Percentiles rank a stretch among this genome's conserved stretches.
Evolutionary conservation across 306 rosid species (phyloP).

Genomic region (Cicer yamashitae): DNA sequence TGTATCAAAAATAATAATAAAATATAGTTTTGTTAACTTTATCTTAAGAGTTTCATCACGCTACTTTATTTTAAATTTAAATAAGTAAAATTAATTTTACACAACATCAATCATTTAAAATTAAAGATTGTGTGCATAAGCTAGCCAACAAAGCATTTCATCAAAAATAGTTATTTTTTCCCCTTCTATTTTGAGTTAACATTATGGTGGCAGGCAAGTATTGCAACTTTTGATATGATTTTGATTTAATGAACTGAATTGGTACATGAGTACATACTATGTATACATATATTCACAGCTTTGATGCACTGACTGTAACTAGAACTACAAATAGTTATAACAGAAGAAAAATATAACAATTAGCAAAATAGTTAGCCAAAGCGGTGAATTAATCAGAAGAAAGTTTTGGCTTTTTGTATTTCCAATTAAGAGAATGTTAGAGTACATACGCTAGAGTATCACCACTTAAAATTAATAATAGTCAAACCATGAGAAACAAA

Average conservation of each 20-base stretch:
- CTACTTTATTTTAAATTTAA: too few relatives aligned
- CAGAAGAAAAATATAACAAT: not conserved
- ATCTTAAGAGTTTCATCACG: too few relatives aligned
- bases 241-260: not conserved
- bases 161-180: not conserved
- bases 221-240: not conserved
- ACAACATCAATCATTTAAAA: not conserved
- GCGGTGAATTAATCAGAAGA: slow-evolving; percentile 35
- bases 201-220: not conserved
- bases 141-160: not conserved
- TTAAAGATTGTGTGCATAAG: slow-evolving; percentile 25
- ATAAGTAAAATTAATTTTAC: too few relatives aligned
- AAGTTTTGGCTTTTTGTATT: slow-evolving; percentile 37
- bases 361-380: not conserved
- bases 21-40: too few relatives aligned
- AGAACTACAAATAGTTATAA: not conserved
- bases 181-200: slow-evolving; percentile 19
- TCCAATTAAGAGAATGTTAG: too few relatives aligned
- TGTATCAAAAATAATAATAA: too few relatives aligned
- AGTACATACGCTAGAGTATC: too few relatives aligned
- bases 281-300: too few relatives aligned
- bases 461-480: too few relatives aligned
- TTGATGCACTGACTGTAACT: not conserved
- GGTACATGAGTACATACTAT: not conserved
- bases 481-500: too few relatives aligned